Base-by-base conservation (phyloP, 345 rosid genomes). In the Balakata baccata region DNA sequence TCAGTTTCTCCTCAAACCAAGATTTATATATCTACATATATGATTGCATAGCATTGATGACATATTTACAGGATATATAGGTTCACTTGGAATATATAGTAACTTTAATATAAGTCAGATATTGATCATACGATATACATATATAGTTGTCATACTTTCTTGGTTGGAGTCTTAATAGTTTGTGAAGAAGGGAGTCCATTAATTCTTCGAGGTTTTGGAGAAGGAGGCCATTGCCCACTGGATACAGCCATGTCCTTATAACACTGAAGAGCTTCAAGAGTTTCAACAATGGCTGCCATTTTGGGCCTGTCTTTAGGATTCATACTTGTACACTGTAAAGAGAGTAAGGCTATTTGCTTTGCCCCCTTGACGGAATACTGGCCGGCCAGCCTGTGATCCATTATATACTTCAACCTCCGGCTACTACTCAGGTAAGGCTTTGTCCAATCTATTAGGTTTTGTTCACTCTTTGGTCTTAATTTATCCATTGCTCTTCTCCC, bases 291-390 rank as follows among this genome's bases (percentile, higher is more conserved):
- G 52, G 84, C 83, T 9, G 87, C 82, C 97, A 92, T 90, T 74
- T 83, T 89, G 1, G 98, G 98, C 74, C 98, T 84, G 76, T 94
- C 96, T 79, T 85, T 94, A 18, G 98, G 97, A 80, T 87, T 89
- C 78, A 87, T 78, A 64, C 95, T 90, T 34, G 86, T 79, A 84
- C 98, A 94, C 14, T 86, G 93, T 11, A 80, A 72, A 0, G 97
- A 92, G 12, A 94, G 71, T 34, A 66, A 68, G 52, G 91, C 98
- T 75, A 87, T 82, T 37, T 85, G 90, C 72, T 90, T 94, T 4
- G 97, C 93, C n/a, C 95, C 98, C 75, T 86, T 94, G 1, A 92
- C 87, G 0, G 97, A 92, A 74, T 94, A 94, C 70, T 94, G 97
- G 0, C 97, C 97, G 0, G 83, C 78, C 60, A 94, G 89, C 67